phyloP scores from a whole-genome alignment of 2,329 filamentous ascomycete genomes.

The Sphaerostilbella broomeana region DNA sequence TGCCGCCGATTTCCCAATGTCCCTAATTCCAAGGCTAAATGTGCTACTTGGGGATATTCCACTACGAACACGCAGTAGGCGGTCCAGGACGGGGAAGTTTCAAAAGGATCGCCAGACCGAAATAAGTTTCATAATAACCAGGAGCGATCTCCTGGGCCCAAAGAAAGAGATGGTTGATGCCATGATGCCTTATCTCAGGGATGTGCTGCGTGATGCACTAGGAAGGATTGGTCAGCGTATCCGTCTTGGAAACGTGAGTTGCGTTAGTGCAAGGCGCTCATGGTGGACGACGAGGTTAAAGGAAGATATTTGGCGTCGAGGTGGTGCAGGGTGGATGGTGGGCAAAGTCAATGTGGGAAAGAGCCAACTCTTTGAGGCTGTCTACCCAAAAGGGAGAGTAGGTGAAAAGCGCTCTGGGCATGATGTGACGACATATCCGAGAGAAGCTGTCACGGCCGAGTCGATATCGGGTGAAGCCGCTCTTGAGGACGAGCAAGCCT shows the following conservation, averaged over 20 bases:
- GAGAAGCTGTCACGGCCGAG: constrained; percentile 12
- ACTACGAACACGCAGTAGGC: constrained; percentile 72
- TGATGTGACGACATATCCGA: constrained; percentile 16
- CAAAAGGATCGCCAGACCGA: constrained; percentile 63
- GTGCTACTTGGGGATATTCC: constrained; percentile 63
- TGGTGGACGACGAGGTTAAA: constrained; percentile 92
- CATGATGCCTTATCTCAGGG: constrained; percentile 77
- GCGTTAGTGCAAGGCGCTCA: constrained; percentile 75
- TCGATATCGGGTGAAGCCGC: constrained; percentile 26
- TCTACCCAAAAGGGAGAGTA: constrained; percentile 72
- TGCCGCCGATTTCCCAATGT: constrained; percentile 95
- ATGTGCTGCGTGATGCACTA: constrained; percentile 70
- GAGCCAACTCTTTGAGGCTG: constrained; percentile 78
- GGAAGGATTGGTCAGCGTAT: constrained; percentile 60
- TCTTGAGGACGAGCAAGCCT: constrained; percentile 10
- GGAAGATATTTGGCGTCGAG: constrained; percentile 75
- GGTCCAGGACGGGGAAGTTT: constrained; percentile 62
- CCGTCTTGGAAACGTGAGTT: constrained; percentile 80
- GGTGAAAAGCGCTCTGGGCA: constrained; percentile 21
- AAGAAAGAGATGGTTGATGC: constrained; percentile 76
- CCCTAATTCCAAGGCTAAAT: constrained; percentile 71
- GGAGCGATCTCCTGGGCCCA: constrained; percentile 78
- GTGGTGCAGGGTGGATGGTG: constrained; percentile 89
- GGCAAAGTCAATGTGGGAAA: constrained; percentile 99
- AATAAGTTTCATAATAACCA: constrained; percentile 84